Conservation (phyloP, 2,329 filamentous ascomycete genomes). For the Cladophialophora immunda region DNA sequence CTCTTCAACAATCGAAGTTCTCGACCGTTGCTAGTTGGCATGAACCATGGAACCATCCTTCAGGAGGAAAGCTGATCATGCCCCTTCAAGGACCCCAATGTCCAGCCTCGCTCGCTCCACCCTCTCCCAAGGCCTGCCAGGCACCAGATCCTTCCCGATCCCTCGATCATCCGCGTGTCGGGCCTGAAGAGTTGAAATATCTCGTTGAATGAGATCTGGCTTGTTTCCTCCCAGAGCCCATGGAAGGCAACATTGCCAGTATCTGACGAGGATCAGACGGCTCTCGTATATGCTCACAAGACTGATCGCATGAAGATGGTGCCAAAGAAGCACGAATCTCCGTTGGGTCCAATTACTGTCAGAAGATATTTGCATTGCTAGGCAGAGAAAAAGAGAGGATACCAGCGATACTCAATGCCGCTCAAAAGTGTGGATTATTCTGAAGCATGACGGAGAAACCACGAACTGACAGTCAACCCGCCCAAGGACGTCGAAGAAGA, state of each 20-base stretch:
- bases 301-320: background rate
- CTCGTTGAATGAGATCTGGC: background rate
- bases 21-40: background rate
- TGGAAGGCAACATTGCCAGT: background rate
- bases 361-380: background rate
- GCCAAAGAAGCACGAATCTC: background rate
- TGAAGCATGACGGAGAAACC: background rate
- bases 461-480: background rate
- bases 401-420: background rate
- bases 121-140: background rate
- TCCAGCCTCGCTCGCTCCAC: constrained; percentile 4
- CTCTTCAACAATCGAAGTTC: background rate
- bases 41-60: background rate
- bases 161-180: background rate
- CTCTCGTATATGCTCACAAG: no score
- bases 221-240: background rate
- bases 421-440: background rate
- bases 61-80: background rate
- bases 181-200: background rate
- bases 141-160: constrained; percentile 13
- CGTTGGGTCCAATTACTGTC: background rate
- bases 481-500: background rate
- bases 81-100: background rate
- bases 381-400: background rate
- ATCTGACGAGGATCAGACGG: background rate